Percentiles rank a stretch among this genome's conserved stretches.
Evolutionary conservation across 2,329 filamentous ascomycete genomes (phyloP).

Genomic region (Xylaria sp.): DNA sequence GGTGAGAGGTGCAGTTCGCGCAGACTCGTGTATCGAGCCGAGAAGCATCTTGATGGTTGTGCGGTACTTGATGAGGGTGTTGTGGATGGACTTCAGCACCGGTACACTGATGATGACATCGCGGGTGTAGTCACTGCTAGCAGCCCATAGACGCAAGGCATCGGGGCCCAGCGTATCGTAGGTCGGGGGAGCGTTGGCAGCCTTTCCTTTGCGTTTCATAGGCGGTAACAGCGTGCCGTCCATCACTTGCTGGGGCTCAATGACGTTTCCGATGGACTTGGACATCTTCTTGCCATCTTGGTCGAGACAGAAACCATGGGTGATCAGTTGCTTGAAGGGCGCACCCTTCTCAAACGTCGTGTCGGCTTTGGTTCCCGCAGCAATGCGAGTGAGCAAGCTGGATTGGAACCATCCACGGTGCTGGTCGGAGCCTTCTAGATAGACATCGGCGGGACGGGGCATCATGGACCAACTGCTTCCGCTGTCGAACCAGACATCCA

Average conservation of each 20-base stretch:
- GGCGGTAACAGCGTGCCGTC: constrained; percentile 72
- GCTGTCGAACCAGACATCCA: constrained; percentile 99
- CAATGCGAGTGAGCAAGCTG: constrained; percentile 80
- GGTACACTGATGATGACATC: constrained; percentile 79
- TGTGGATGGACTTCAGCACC: constrained; percentile 71
- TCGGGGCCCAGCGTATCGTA: constrained; percentile 78
- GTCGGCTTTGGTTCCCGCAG: constrained; percentile 47
- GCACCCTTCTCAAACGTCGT: constrained; percentile 38
- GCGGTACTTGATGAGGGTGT: constrained; percentile 76
- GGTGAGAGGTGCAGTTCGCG: constrained; percentile 47
- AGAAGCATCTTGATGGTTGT: constrained; percentile 87
- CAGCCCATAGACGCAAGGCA: constrained; percentile 83
- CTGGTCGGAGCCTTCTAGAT: constrained; percentile 91
- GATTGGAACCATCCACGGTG: constrained; percentile 99
- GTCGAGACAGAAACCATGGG: constrained; percentile 92
- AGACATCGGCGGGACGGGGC: constrained; percentile 66
- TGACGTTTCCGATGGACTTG: constrained; percentile 88
- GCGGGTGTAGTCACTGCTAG: constrained; percentile 82
- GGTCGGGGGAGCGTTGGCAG: constrained; percentile 34
- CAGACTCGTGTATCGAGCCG: constrained; percentile 60
- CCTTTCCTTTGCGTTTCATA: constrained; percentile 56
- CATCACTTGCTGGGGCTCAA: constrained; percentile 78
- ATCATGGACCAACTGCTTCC: constrained; percentile 81
- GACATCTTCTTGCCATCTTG: constrained; percentile 95
- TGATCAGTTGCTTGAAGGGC: constrained; percentile 86